Conservation (phyloP, 257 asterid genomes). For the Solanum raphanifolium region DNA sequence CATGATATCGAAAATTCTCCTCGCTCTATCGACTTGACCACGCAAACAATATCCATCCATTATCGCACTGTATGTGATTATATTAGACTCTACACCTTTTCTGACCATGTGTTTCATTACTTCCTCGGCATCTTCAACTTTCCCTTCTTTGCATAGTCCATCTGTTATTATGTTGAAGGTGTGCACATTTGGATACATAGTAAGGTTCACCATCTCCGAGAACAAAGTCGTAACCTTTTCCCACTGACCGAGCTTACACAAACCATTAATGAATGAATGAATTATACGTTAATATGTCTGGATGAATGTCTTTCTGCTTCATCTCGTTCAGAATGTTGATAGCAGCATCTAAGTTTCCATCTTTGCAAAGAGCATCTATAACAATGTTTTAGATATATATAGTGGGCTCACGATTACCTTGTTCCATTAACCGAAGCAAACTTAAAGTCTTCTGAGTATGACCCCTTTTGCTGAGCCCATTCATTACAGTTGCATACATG, state of each 20-base stretch:
- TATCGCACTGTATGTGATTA: not conserved
- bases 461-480: not conserved
- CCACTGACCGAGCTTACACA: conserved; percentile 6
- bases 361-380: conserved; percentile 14
- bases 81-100: not conserved
- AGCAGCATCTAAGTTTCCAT: conserved; percentile 7
- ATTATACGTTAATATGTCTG: not conserved
- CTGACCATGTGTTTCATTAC: not conserved
- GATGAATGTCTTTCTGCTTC: conserved; percentile 1
- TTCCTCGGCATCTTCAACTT: not conserved
- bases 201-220: not conserved
- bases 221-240: not conserved
- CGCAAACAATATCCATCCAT: not conserved
- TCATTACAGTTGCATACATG: not conserved
- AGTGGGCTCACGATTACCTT: not conserved
- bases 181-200: not conserved
- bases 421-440: not conserved
- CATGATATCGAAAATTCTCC: not conserved
- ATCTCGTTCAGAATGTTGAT: conserved; percentile 7
- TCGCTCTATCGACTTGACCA: not conserved
- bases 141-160: conserved; percentile 9
- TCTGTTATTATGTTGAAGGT: not conserved
- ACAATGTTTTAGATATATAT: not conserved
- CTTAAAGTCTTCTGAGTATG: not conserved
- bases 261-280: conserved; percentile 1